phyloP scores from a whole-genome alignment of 148 eudicot genomes.

The Oxyria digyna region DNA sequence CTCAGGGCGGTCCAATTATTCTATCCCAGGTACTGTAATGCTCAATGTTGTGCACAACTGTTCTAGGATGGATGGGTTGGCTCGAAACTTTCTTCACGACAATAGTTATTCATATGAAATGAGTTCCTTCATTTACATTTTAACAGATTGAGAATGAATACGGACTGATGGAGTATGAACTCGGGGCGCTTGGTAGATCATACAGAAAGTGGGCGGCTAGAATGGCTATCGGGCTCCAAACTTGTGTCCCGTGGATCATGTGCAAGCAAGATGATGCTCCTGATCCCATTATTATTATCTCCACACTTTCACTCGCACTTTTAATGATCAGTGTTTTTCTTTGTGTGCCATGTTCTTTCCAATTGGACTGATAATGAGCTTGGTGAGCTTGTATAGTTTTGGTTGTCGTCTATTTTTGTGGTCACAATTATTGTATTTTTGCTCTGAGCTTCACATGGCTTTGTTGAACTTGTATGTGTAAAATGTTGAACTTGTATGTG shows the following conservation, averaged over 20 bases:
- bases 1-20: conserved; percentile 94
- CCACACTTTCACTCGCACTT: not conserved
- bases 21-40: conserved; percentile 72
- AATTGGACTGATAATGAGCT: not conserved
- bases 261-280: conserved; percentile 98
- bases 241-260: conserved; percentile 98
- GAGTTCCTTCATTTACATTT: not conserved
- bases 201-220: conserved; percentile 82
- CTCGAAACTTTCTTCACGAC: not conserved
- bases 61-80: not conserved
- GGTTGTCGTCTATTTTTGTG: not conserved
- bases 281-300: conserved; percentile 65
- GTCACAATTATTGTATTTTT: conserved; percentile 1
- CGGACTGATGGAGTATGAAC: conserved; percentile 62
- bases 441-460: conserved; percentile 26
- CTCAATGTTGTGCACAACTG: not conserved
- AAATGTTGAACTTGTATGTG: too few relatives aligned
- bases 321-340: conserved; percentile 6
- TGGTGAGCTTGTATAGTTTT: not conserved
- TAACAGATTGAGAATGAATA: conserved; percentile 93
- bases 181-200: conserved; percentile 56
- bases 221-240: conserved; percentile 70
- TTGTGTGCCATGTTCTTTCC: conserved; percentile 14
- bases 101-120: not conserved
- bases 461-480: too few relatives aligned